These are phyloP conservation scores for Dioscorea dumetorum DNA, from an alignment of 106 monocot genomes.

Conservation along the genomic window DNA sequence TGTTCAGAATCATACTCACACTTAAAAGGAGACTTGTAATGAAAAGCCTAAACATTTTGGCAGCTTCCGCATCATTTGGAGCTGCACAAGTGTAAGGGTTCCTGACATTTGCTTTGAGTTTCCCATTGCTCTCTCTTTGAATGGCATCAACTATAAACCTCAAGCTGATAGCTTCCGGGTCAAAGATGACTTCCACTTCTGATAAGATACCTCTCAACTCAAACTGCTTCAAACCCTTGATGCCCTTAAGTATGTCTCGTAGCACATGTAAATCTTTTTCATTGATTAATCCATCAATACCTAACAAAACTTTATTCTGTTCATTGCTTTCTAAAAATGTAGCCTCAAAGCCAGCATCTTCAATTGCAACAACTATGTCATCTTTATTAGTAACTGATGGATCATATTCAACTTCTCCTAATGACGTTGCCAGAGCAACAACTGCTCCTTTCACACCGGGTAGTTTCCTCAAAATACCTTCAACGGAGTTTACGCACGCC, in stretches of 20 bases:
- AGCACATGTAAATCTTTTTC: slow-evolving; percentile 53
- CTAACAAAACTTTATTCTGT: slow-evolving; percentile 60
- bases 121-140: slow-evolving; percentile 49
- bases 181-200: slow-evolving; percentile 80
- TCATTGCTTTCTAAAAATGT: slow-evolving; percentile 75
- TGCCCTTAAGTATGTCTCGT: slow-evolving; percentile 43
- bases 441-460: slow-evolving; percentile 88
- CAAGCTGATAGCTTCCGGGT: slow-evolving; percentile 72
- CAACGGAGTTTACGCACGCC: slow-evolving; percentile 91
- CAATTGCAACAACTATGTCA: slow-evolving; percentile 80
- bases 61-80: slow-evolving; percentile 66
- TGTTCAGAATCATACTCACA: slow-evolving; percentile 39
- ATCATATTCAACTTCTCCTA: slow-evolving; percentile 87
- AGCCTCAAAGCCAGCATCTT: slow-evolving; percentile 99
- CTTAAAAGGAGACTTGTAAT: slow-evolving; percentile 70
- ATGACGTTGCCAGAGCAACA: slow-evolving; percentile 83
- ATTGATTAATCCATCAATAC: slow-evolving; percentile 33
- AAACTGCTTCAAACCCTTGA: slow-evolving; percentile 66
- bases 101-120: slow-evolving; percentile 48
- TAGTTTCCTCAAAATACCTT: slow-evolving; percentile 77
- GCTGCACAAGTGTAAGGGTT: slow-evolving; percentile 45
- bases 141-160: slow-evolving; percentile 75
- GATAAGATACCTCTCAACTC: slow-evolving; percentile 25
- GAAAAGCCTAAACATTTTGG: slow-evolving; percentile 82
- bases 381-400: slow-evolving; percentile 73